Evolutionary conservation across 306 rosid genomes (phyloP).

Genomic region (Leucaena leucocephala): DNA sequence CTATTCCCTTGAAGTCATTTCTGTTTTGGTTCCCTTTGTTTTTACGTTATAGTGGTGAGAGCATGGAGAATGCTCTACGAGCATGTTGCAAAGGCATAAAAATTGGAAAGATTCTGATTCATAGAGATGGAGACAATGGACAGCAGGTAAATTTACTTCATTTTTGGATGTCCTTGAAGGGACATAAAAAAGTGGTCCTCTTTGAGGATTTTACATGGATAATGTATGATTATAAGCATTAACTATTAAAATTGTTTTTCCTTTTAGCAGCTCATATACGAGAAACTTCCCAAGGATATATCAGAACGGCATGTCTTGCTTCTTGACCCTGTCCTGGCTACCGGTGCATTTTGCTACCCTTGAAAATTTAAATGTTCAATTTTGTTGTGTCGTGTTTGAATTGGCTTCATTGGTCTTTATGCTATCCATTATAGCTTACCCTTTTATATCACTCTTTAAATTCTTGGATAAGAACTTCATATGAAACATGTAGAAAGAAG

Average conservation of each 20-base stretch:
- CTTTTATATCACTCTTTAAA: slow-evolving; percentile 14
- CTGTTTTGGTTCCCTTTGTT: slow-evolving; percentile 31
- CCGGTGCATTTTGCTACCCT: slow-evolving; percentile 59
- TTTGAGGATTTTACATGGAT: neutral
- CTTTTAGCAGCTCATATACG: slow-evolving; percentile 84
- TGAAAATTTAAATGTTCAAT: slow-evolving; percentile 19
- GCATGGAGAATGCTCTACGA: slow-evolving; percentile 98
- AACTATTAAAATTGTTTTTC: slow-evolving; percentile 35
- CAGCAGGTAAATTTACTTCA: slow-evolving; percentile 63
- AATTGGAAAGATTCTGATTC: slow-evolving; percentile 97
- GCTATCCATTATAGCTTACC: neutral
- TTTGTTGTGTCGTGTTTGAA: slow-evolving; percentile 14
- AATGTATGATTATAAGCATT: slow-evolving; percentile 19
- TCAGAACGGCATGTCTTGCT: slow-evolving; percentile 98
- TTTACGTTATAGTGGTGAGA: slow-evolving; percentile 78
- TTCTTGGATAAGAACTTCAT: slow-evolving; percentile 19
- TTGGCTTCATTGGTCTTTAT: slow-evolving; percentile 17
- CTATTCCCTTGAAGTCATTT: slow-evolving; percentile 14
- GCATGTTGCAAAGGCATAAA: slow-evolving; percentile 99
- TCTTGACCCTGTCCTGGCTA: slow-evolving; percentile 97
- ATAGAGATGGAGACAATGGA: slow-evolving; percentile 96
- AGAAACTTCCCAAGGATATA: slow-evolving; percentile 95
- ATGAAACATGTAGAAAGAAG: slow-evolving; percentile 15
- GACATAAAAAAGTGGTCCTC: neutral
- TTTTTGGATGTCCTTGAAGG: neutral